Evolutionary conservation across 495 filamentous ascomycete species (phyloP), one percentile per base, ranked within the genome.

Genomic region (Xylaria curta): DNA sequence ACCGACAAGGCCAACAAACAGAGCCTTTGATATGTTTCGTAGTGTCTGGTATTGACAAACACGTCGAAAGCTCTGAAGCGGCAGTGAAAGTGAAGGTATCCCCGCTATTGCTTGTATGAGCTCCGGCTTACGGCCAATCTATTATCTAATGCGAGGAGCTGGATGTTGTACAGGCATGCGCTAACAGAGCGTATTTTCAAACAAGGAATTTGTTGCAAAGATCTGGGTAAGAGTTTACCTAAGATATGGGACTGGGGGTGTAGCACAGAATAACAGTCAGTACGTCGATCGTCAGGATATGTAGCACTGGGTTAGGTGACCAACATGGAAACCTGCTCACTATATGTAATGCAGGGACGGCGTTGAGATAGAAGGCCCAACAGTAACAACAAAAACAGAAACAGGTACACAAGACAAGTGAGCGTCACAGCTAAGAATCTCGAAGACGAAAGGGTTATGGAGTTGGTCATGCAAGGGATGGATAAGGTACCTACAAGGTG

Each of bases 81-180:
- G 1, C 3, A 12, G 60, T 24, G 60, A 44, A 5, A 28, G 24
- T 26, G 59, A 40, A 44, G 60, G n/a, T 26, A 38, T 44, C 28
- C 38, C 60, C 36, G 38, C 58, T 36, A 60, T 38, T 36, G 17
- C 26, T 59, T 3, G 58, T 60, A 38, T 60, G 38, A 60, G 33
- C 58, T 38, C n/a, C 33, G 58, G 58, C 33, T 60, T 36, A 21
- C 31, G 58, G 60, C 44, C 21, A 63, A 63, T 44, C 9, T 63
- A 63, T 24, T 26, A 44, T 63, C 36, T 24, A 1, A n/a, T 44
- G 60, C 2, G 38, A 42, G 59, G 36, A 62, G 19, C 38, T 38
- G 31, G 8, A 44, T 28, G 38, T 9, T 26, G n/a, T 24, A 24
- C n/a, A 26, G 6, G 59, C 4, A 61, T n/a, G n/a, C n/a, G 59